These are phyloP conservation scores for Ceratobasidium papillatum DNA, from an alignment of 1,284 basidiomycete genomes.

Conservation along the genomic window DNA sequence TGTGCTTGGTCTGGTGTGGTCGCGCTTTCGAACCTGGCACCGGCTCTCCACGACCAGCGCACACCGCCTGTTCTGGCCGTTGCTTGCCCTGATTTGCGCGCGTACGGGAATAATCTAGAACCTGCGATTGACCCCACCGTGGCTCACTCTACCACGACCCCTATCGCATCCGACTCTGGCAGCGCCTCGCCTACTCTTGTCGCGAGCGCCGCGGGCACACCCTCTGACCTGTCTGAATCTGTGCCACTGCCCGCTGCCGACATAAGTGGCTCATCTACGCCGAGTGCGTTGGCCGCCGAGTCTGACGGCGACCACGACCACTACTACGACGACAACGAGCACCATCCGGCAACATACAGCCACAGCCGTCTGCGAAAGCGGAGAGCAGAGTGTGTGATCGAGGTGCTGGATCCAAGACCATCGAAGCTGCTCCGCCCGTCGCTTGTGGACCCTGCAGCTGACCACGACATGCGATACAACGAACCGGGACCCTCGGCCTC, in stretches of 20 bases:
- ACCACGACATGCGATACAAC: slow-evolving; percentile 40
- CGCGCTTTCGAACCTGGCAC: slow-evolving; percentile 11
- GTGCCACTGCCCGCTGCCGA: slow-evolving; percentile 1
- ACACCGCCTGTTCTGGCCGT: neutral
- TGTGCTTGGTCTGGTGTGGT: slow-evolving; percentile 23
- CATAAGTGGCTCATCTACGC: slow-evolving; percentile 4
- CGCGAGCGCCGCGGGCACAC: slow-evolving; percentile 36
- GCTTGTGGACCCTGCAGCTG: slow-evolving; percentile 25
- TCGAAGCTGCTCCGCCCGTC: slow-evolving; percentile 21
- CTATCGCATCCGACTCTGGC: slow-evolving; percentile 33
- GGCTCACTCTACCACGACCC: slow-evolving; percentile 39
- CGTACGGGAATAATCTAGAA: too few relatives aligned
- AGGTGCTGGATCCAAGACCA: slow-evolving; percentile 18
- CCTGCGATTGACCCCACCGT: too few relatives aligned
- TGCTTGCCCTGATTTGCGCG: too few relatives aligned
- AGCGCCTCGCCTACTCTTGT: slow-evolving; percentile 39
- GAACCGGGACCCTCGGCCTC: slow-evolving; percentile 18
- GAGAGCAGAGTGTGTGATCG: slow-evolving; percentile 20
- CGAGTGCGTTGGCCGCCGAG: slow-evolving; percentile 7
- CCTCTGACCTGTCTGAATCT: slow-evolving; percentile 16
- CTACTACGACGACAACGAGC: neutral
- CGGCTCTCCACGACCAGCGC: slow-evolving; percentile 19
- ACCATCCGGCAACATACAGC: neutral
- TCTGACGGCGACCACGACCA: slow-evolving; percentile 19
- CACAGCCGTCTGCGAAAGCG: slow-evolving; percentile 11